These are phyloP conservation scores for Metschnikowia borealis DNA, from an alignment of 805 yeast species.

Conservation along the genomic window DNA sequence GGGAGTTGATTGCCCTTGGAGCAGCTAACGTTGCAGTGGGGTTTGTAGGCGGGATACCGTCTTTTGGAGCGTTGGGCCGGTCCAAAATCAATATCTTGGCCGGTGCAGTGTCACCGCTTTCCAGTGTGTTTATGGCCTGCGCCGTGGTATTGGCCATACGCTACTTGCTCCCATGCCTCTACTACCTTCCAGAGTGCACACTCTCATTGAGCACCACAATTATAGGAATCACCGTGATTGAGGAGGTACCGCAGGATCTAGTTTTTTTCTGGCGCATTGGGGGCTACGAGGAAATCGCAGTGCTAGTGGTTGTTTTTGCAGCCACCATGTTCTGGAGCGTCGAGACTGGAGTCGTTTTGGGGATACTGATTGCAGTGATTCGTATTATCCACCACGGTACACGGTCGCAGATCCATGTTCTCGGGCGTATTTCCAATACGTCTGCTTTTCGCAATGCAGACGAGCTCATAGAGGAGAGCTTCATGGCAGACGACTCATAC, in stretches of 20 bases:
- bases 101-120: conserved; percentile 50
- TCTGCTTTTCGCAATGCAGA: conserved; percentile 69
- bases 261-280: conserved; percentile 20
- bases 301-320: conserved; percentile 21
- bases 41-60: conserved; percentile 31
- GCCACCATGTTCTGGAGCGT: conserved; percentile 36
- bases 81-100: conserved; percentile 26
- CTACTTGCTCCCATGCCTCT: conserved; percentile 24
- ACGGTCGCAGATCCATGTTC: conserved; percentile 40
- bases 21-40: conserved; percentile 25
- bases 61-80: conserved; percentile 36
- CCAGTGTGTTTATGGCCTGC: conserved; percentile 32
- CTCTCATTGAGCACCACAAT: conserved; percentile 34
- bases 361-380: conserved; percentile 32
- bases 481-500: conserved; percentile 4
- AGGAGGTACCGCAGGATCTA: conserved; percentile 46
- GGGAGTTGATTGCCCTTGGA: conserved; percentile 34
- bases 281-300: conserved; percentile 23
- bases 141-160: conserved; percentile 22
- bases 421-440: conserved; percentile 43
- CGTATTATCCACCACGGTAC: conserved; percentile 38
- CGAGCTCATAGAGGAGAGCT: conserved; percentile 43
- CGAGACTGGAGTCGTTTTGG: conserved; percentile 35
- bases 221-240: conserved; percentile 50
- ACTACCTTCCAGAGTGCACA: conserved; percentile 30